A percentile compares a stretch with the other conserved stretches of the same genome.
phyloP scores from a whole-genome alignment of 257 asterid genomes.

The Solanum chiquidenum region DNA sequence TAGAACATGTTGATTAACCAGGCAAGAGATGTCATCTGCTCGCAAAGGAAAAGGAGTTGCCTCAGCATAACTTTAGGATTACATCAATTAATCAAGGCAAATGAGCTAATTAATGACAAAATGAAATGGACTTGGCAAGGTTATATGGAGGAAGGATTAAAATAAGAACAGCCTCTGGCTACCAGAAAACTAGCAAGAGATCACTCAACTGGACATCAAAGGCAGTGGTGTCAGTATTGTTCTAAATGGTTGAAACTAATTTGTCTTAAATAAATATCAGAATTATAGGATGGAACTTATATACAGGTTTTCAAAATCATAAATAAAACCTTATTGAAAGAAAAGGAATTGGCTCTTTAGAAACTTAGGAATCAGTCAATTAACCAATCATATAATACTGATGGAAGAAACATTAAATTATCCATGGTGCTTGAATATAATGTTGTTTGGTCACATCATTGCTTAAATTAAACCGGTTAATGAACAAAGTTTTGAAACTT shows the following conservation, averaged over 20 bases:
- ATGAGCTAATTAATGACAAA: background rate
- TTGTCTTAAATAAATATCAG: background rate
- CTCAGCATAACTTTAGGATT: background rate
- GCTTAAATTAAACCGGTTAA: background rate
- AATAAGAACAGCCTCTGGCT: background rate
- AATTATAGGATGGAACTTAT: background rate
- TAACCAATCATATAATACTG: background rate
- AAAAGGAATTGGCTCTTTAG: background rate
- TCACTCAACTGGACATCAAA: background rate
- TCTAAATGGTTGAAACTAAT: background rate
- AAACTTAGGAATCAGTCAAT: background rate
- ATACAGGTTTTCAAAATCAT: background rate
- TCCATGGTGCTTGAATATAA: background rate
- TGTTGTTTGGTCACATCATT: background rate
- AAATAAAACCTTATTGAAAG: background rate
- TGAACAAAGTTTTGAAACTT: background rate
- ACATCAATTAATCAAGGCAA: background rate
- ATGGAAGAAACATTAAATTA: background rate
- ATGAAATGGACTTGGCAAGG: background rate
- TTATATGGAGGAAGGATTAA: background rate
- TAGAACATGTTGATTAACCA: background rate
- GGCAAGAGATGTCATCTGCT: background rate
- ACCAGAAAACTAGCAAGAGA: background rate
- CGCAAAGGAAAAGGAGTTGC: background rate
- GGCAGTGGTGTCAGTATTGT: background rate